Evolutionary conservation across 2,329 filamentous ascomycete genomes (phyloP), one percentile per base, ranked within the genome.

Genomic region (Venturia oleaginea): DNA sequence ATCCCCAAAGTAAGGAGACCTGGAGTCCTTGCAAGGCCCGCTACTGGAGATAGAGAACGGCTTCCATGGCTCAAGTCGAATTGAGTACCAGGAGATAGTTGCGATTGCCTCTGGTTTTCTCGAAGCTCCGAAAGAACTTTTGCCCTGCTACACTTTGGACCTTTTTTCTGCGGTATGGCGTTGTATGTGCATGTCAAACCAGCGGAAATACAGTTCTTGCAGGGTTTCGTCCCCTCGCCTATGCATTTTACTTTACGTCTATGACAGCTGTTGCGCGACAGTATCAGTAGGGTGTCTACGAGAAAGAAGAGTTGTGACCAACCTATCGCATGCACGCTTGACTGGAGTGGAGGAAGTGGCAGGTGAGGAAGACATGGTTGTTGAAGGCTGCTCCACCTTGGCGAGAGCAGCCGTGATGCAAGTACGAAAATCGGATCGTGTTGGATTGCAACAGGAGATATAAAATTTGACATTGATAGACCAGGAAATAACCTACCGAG

Each of bases 161-260:
- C 84, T 68, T 86, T 83, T 73, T 86, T 86, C 72, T 84, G 83
- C 17, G 84, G 84, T 54, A 87, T 81, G 69, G 85, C 83, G 69
- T 86, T 85, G 72, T 85, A 84, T 68, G 84, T 86, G 76, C 84
- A 87, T n/a, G 76, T 79, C 66, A 87, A 78, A 30, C 82, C 80
- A 37, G 84, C 83, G 65, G 81, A 81, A 63, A 79, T 74, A 72
- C 84, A 87, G 70, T 86, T 85, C 72, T 84, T 83, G 76, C 84
- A 87, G 4, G 84, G 82, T 64, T 75, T 75, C 38, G 76, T 76
- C 65, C 77, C 77, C 69, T 81, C 78, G 62, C 77, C 78, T 64
- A 81, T 79, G 70, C 79, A 81, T 68, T 80, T 80, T 65, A 81
- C 78, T 69, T 81, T 81, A 57, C 79, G 74, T 63, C 78, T 72